phyloP scores from a whole-genome alignment of 163 green algal genomes.

The Chlamydomonas reinhardtii region DNA sequence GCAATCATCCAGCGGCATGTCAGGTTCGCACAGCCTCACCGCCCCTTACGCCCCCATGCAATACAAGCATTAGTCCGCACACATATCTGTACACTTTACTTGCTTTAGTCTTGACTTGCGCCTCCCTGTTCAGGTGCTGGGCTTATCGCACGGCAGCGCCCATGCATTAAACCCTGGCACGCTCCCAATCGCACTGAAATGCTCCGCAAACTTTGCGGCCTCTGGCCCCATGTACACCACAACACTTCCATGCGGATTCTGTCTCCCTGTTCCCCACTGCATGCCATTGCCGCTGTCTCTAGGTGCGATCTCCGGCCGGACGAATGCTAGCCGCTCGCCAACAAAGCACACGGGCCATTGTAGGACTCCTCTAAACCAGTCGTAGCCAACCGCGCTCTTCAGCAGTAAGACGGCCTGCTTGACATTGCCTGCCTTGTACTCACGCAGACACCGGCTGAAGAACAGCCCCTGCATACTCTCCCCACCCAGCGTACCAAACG shows the following conservation, averaged over 20 bases:
- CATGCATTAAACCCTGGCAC: not conserved
- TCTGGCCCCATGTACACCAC: not conserved
- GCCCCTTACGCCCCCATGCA: no score
- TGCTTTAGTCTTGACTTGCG: no score
- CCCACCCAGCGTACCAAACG: not conserved
- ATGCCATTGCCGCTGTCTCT: no score
- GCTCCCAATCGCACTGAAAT: not conserved
- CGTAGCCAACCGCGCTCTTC: not conserved
- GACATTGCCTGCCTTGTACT: not conserved
- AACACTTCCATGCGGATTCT: slow-evolving; percentile 6
- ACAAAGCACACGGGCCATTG: slow-evolving; percentile 8
- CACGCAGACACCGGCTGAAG: not conserved
- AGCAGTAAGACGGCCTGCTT: not conserved
- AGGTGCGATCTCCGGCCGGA: not conserved
- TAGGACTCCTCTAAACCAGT: not conserved
- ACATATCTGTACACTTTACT: no score
- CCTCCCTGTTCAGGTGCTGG: no score
- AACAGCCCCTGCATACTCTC: not conserved
- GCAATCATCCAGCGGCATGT: no score
- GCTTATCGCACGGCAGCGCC: no score
- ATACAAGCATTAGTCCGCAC: no score
- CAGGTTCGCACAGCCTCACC: no score
- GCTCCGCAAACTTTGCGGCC: not conserved
- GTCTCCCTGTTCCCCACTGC: not conserved
- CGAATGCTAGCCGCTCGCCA: not conserved